Percentiles rank a stretch among this genome's conserved stretches.
Evolutionary conservation across 208 protist species (phyloP).

Genomic region (Trichomonas gallinae): DNA sequence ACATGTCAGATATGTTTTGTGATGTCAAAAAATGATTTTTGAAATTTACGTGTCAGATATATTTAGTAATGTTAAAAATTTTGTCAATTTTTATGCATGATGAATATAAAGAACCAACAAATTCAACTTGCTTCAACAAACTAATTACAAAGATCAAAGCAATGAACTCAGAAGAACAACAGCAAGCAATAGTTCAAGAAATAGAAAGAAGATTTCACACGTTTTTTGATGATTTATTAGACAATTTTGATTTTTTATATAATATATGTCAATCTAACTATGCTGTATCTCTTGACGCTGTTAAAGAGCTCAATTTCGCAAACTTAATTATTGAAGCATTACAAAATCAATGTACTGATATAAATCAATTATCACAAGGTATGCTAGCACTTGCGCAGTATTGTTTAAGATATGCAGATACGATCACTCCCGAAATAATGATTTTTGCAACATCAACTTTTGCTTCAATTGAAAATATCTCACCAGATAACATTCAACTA

Average conservation of each 20-base stretch:
- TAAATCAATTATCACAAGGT: not conserved
- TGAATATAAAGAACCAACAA: too few species aligned
- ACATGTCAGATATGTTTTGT: too few species aligned
- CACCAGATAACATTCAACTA: not conserved
- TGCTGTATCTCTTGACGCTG: not conserved
- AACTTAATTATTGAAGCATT: not conserved
- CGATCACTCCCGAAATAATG: not conserved
- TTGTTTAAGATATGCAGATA: not conserved
- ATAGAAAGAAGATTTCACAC: not conserved
- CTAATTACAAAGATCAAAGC: too few species aligned
- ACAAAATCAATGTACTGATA: not conserved
- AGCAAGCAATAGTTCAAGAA: not conserved
- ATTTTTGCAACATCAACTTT: not conserved
- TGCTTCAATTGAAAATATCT: not conserved
- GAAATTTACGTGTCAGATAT: too few species aligned
- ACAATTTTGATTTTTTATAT: not conserved
- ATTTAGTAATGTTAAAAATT: too few species aligned
- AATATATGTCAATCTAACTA: not conserved
- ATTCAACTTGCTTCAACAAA: too few species aligned
- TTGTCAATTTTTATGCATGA: too few species aligned
- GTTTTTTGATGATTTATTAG: not conserved
- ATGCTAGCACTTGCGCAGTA: not conserved
- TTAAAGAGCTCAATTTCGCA: not conserved
- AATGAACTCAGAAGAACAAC: not conserved
- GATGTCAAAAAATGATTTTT: too few species aligned